phyloP scores from a whole-genome alignment of 306 rosid genomes.

The Cucurbita moschata region DNA sequence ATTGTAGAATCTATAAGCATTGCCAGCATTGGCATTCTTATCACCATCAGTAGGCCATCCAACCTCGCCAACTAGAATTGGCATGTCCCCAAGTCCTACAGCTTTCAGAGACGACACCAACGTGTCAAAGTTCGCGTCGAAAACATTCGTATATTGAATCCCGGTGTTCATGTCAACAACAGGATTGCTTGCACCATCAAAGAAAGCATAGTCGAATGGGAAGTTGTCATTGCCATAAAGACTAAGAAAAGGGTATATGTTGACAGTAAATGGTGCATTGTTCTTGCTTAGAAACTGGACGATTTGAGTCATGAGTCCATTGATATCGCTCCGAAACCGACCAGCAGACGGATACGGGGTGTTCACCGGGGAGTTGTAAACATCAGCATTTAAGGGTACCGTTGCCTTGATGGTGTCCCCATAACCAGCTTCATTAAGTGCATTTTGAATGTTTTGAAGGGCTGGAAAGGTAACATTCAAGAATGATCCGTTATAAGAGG shows the following conservation, averaged over 20 bases:
- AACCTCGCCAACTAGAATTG: slow-evolving; percentile 87
- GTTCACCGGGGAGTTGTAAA: slow-evolving; percentile 49
- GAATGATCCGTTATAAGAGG: slow-evolving; percentile 79
- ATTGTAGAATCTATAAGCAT: slow-evolving; percentile 69
- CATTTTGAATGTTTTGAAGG: slow-evolving; percentile 83
- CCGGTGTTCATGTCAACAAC: slow-evolving; percentile 39
- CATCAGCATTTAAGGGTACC: slow-evolving; percentile 92
- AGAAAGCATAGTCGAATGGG: slow-evolving; percentile 86
- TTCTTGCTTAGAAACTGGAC: slow-evolving; percentile 60
- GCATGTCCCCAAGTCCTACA: slow-evolving; percentile 42
- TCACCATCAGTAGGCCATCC: slow-evolving; percentile 99
- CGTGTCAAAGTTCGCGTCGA: slow-evolving; percentile 89
- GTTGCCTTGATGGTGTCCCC: slow-evolving; percentile 74
- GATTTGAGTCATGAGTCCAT: slow-evolving; percentile 61
- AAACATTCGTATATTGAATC: slow-evolving; percentile 60
- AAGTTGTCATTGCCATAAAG: slow-evolving; percentile 70
- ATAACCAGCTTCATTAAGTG: slow-evolving; percentile 70
- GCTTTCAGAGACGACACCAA: slow-evolving; percentile 69
- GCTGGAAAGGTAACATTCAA: slow-evolving; percentile 77
- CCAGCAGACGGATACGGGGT: slow-evolving; percentile 76
- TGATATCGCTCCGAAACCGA: slow-evolving; percentile 57
- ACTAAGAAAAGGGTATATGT: slow-evolving; percentile 93
- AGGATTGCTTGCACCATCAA: slow-evolving; percentile 60
- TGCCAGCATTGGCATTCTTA: slow-evolving; percentile 63
- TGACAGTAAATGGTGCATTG: slow-evolving; percentile 73